Conservation (phyloP, 2,329 filamentous ascomycete genomes). For the Fusarium bactridioides region DNA sequence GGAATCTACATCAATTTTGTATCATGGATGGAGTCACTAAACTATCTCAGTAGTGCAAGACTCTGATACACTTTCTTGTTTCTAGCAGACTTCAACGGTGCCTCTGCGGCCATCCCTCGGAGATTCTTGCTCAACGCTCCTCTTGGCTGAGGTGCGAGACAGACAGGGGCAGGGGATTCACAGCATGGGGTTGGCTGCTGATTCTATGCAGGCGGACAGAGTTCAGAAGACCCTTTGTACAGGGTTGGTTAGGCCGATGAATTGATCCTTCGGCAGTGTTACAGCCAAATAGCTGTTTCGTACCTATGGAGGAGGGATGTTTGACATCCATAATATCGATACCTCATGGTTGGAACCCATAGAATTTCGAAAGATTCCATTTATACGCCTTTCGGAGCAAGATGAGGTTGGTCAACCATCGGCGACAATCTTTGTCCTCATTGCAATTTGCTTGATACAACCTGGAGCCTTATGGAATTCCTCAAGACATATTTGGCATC, state of each 20-base stretch:
- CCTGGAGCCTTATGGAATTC: background rate
- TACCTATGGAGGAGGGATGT: background rate
- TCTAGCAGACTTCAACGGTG: background rate
- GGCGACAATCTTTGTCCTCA: background rate
- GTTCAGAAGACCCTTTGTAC: conserved; percentile 24
- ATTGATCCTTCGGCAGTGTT: background rate
- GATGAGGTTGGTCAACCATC: background rate
- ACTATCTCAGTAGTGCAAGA: background rate
- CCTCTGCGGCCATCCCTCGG: conserved; percentile 30
- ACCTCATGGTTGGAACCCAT: background rate
- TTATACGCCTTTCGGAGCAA: background rate
- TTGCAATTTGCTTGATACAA: background rate
- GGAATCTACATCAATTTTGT: background rate
- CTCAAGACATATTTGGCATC: background rate
- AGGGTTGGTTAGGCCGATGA: conserved; percentile 1
- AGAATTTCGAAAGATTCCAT: too few species aligned
- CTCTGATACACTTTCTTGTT: background rate
- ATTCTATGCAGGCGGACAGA: conserved; percentile 1
- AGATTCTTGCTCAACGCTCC: conserved; percentile 16
- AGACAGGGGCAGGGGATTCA: conserved; percentile 19
- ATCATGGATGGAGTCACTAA: background rate
- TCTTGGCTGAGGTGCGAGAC: conserved; percentile 13
- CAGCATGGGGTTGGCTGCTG: conserved; percentile 9
- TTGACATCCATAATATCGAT: background rate
- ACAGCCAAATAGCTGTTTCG: background rate